Evolutionary conservation across 2,329 filamentous ascomycete genomes (phyloP), one percentile per base, ranked within the genome.

Genomic region (Fusarium sarcochroum): DNA sequence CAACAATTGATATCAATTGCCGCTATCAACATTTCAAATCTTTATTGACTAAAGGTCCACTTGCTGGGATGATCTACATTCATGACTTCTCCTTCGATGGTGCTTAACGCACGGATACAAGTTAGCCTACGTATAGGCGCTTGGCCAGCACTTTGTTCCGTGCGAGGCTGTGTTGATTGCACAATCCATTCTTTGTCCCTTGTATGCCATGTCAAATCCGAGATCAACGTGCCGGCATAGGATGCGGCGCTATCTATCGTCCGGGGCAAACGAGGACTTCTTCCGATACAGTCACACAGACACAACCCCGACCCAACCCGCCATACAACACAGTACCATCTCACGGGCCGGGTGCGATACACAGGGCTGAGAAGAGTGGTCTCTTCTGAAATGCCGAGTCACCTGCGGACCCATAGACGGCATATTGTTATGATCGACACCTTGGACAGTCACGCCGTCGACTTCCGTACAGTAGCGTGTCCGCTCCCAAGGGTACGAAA

Each of bases 361-460:
- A 13, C 35, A n/a, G 20, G 25, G 30, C 30, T 11, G 15, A 15
- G 32, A 46, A 27, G 34, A 20, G 20, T 41, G 23, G 34, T 40
- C 27, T 40, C 38, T 68, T 32, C 42, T 27, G 42, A 66, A 69
- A 46, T 69, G 37, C 65, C 65, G 59, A 32, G 48, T 48, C 25
- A 25, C 23, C n/a, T 54, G 30, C 37, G 41, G 60, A 42, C 44
- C 54, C 45, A 30, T 48, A 18, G 25, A 32, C 54, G 65, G 65
- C 48, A 69, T 40, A 40, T 51, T 52, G 44, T 47, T 61, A n/a
- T 51, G 51, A 66, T 69, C 66, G 48, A 50, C 60, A 40, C 27
- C 25, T 38, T 35, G 32, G 49, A 61, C 27, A 34, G 25, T 54
- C 21, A 54, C 38, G 18, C 63, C 25, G 49, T 69, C 45, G 27